Base-by-base conservation (phyloP, 2,329 filamentous ascomycete genomes). In the Penicillium sp. region DNA sequence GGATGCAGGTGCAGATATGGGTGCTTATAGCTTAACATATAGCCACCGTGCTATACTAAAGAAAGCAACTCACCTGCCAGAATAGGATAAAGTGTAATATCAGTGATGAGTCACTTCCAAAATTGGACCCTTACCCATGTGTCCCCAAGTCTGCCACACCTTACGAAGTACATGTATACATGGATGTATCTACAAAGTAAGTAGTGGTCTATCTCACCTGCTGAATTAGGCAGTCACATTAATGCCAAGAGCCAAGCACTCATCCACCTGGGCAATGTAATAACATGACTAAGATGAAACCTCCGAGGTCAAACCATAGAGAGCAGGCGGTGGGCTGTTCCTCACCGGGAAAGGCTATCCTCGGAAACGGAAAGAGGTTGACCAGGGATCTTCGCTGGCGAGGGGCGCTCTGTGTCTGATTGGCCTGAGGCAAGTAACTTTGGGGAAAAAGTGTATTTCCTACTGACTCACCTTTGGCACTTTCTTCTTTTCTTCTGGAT, bases 391-490 rank as follows among this genome's bases (percentile, higher is more conserved):
- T 33, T 33, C 31, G 53, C 54, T 56, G 37, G 31, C 56, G 56
- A 62, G 57, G 62, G 59, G 57, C 27, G 49, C 38, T 38, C 17
- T 29, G 45, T n/a, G 23, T 38, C 13, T 56, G 49, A 55, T 60
- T 62, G 63, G 63, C 53, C 53, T 58, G 48, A 57, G 62, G 60
- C 54, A 37, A 52, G 29, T 35, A 56, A 61, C 56, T 31, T 61
- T 60, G 63, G 64, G 64, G 62, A 47, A 61, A 63, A 47, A 49
- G 27, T 53, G 56, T 53, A 47, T 50, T 56, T 58, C 53, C 51
- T 50, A 56, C 61, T 70, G 67, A 68, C 62, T 65, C 66, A 68
- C 63, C 50, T 47, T 51, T 13, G 29, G 38, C 2, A 33, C 46
- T 50, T 58, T 42, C 50, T 43, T 41, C 37, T 45, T 10, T 51